Conservation (phyloP, 2,329 filamentous ascomycete species). For the Sporothrix pseudoabietina region DNA sequence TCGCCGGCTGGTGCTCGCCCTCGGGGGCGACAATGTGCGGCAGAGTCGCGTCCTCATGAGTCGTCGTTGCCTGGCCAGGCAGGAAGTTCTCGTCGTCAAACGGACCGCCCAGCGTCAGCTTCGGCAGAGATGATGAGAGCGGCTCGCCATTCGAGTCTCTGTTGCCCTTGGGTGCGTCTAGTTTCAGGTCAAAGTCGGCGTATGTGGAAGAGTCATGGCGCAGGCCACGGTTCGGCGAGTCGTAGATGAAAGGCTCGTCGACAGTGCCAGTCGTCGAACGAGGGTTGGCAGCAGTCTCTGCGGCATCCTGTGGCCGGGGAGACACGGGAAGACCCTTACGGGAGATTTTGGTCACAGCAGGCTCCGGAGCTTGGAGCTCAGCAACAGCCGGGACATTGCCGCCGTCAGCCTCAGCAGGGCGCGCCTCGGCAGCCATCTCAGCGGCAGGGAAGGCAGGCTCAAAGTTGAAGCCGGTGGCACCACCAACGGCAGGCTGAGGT, state of each 20-base stretch:
- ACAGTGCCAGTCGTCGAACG: slow-evolving; percentile 32
- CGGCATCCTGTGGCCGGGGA: slow-evolving; percentile 20
- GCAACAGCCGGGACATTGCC: slow-evolving; percentile 38
- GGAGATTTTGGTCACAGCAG: slow-evolving; percentile 39
- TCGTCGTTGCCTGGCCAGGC: slow-evolving; percentile 25
- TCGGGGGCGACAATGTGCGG: slow-evolving; percentile 21
- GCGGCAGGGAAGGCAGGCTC: slow-evolving; percentile 47
- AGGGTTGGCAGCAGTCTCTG: background rate
- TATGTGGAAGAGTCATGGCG: slow-evolving; percentile 29
- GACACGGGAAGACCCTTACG: slow-evolving; percentile 36
- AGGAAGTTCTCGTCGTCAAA: slow-evolving; percentile 30
- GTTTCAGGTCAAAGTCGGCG: slow-evolving; percentile 26
- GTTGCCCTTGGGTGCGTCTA: slow-evolving; percentile 20
- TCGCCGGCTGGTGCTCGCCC: slow-evolving; percentile 33
- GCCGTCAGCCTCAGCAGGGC: slow-evolving; percentile 37
- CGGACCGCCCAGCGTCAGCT: slow-evolving; percentile 25
- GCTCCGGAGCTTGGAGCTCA: slow-evolving; percentile 45
- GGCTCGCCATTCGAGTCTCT: slow-evolving; percentile 4
- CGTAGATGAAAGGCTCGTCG: slow-evolving; percentile 36
- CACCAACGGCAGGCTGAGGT: slow-evolving; percentile 29
- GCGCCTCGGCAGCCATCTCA: slow-evolving; percentile 37
- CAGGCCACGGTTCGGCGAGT: slow-evolving; percentile 28
- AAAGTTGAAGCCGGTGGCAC: slow-evolving; percentile 25
- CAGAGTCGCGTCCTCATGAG: slow-evolving; percentile 1
- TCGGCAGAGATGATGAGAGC: slow-evolving; percentile 21